Evolutionary conservation across 768 basidiomycete genomes (phyloP).

Genomic region (Galerina marginata): DNA sequence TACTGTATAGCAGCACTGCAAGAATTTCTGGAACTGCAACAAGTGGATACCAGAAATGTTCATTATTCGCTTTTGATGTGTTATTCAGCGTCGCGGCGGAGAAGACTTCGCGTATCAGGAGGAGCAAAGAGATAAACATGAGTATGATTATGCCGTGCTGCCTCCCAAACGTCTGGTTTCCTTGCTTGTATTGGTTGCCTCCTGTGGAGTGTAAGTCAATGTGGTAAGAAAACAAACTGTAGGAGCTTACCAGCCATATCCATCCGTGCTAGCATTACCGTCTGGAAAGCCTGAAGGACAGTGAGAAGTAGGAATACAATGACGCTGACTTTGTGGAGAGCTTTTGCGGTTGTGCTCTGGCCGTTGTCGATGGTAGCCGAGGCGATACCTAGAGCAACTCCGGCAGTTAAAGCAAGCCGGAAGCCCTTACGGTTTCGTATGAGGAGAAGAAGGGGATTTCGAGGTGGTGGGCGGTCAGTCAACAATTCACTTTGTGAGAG

Average conservation of each 20-base stretch:
- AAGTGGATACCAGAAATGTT: slow-evolving; percentile 48
- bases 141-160: slow-evolving; percentile 38
- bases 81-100: slow-evolving; percentile 33
- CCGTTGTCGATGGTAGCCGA: slow-evolving; percentile 5
- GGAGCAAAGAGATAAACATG: slow-evolving; percentile 34
- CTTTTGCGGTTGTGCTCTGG: slow-evolving; percentile 20
- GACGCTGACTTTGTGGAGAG: slow-evolving; percentile 37
- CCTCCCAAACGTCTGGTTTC: slow-evolving; percentile 27
- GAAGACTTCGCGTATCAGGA: slow-evolving; percentile 44
- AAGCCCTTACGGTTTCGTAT: slow-evolving; percentile 38
- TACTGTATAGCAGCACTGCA: slow-evolving; percentile 36
- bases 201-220: neutral
- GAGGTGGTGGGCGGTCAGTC: slow-evolving; percentile 14
- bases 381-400: slow-evolving; percentile 41
- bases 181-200: neutral
- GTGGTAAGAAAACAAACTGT: neutral
- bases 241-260: slow-evolving; percentile 28
- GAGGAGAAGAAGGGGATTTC: slow-evolving; percentile 25
- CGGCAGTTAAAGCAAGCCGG: slow-evolving; percentile 30
- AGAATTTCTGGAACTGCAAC: slow-evolving; percentile 44
- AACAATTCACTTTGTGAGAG: slow-evolving; percentile 24
- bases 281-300: slow-evolving; percentile 36
- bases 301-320: slow-evolving; percentile 44
- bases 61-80: slow-evolving; percentile 34
- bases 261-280: slow-evolving; percentile 26